These are phyloP conservation scores for Cystobasidium slooffiae DNA, from an alignment of 1,284 basidiomycete genomes.

Conservation along the genomic window DNA sequence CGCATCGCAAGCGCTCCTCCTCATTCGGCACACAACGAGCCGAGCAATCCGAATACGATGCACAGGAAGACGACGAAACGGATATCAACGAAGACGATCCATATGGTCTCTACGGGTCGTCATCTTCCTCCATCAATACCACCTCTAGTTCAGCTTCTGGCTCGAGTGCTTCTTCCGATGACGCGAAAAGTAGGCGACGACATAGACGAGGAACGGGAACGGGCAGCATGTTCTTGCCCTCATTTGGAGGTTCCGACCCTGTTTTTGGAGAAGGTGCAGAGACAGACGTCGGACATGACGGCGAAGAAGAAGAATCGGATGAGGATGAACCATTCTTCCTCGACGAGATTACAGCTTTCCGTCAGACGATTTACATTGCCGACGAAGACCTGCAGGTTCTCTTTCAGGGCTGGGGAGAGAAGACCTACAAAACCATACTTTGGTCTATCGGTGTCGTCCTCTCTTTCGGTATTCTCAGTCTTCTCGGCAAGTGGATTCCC, in stretches of 20 bases:
- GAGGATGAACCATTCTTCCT: slow-evolving; percentile 51
- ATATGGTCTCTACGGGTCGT: slow-evolving; percentile 52
- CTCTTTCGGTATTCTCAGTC: slow-evolving; percentile 74
- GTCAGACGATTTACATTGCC: slow-evolving; percentile 83
- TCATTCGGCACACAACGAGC: slow-evolving; percentile 8
- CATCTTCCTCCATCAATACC: slow-evolving; percentile 45
- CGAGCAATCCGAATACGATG: slow-evolving; percentile 11
- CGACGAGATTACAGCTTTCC: slow-evolving; percentile 46
- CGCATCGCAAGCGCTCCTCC: slow-evolving; percentile 18
- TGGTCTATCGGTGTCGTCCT: slow-evolving; percentile 77
- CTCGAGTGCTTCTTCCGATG: slow-evolving; percentile 43
- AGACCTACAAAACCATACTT: slow-evolving; percentile 67
- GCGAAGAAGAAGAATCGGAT: slow-evolving; percentile 54
- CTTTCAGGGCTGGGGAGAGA: slow-evolving; percentile 83
- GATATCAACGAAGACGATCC: slow-evolving; percentile 51
- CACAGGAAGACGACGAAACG: slow-evolving; percentile 20
- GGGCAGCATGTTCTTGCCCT: slow-evolving; percentile 47
- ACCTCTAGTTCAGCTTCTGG: slow-evolving; percentile 43
- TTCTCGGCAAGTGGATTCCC: slow-evolving; percentile 93
- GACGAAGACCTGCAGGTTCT: slow-evolving; percentile 91
- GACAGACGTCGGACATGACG: slow-evolving; percentile 58
- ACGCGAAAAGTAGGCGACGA: slow-evolving; percentile 43
- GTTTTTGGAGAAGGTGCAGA: slow-evolving; percentile 81
- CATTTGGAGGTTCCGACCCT: slow-evolving; percentile 62
- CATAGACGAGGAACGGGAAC: slow-evolving; percentile 35